phyloP scores from a whole-genome alignment of 164 flowering plant species.

The Tetracentron sinense region DNA sequence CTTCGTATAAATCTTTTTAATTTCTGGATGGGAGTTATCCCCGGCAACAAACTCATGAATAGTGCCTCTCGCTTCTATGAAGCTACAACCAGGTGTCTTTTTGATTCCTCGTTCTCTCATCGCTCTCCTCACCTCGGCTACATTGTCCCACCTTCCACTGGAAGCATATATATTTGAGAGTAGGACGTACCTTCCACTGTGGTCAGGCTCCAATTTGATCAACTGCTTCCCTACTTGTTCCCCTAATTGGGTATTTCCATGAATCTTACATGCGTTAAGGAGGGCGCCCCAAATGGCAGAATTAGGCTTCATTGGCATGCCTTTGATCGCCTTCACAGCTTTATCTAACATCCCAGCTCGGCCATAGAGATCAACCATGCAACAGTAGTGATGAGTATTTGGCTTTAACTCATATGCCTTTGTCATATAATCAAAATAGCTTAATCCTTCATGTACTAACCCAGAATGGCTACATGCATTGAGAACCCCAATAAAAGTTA shows the following conservation, averaged over 20 bases:
- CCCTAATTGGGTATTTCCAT: constrained; percentile 17
- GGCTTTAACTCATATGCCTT: constrained; percentile 17
- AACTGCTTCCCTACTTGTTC: constrained; percentile 20
- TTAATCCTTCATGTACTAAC: constrained; percentile 16
- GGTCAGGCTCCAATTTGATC: constrained; percentile 26
- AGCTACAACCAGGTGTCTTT: constrained; percentile 24
- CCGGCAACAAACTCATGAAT: constrained; percentile 26
- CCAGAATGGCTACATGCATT: constrained; percentile 21
- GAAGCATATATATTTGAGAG: constrained; percentile 20
- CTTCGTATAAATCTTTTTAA: constrained; percentile 13
- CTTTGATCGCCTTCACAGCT: constrained; percentile 15
- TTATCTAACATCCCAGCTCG: constrained; percentile 20
- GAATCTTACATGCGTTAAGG: constrained; percentile 21
- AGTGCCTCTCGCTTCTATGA: constrained; percentile 16
- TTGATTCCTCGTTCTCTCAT: constrained; percentile 16
- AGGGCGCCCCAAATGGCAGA: constrained; percentile 21
- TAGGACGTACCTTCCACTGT: constrained; percentile 28
- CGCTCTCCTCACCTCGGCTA: constrained; percentile 13
- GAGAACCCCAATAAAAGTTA: constrained; percentile 21
- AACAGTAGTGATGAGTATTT: constrained; percentile 21
- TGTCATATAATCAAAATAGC: constrained; percentile 16
- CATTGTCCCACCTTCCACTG: constrained; percentile 19
- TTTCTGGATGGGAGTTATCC: constrained; percentile 19
- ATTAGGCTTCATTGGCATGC: constrained; percentile 22
- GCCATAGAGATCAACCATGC: constrained; percentile 26